Evolutionary conservation across 805 yeast species (phyloP).

Genomic region (Zygosaccharomyces lentus): DNA sequence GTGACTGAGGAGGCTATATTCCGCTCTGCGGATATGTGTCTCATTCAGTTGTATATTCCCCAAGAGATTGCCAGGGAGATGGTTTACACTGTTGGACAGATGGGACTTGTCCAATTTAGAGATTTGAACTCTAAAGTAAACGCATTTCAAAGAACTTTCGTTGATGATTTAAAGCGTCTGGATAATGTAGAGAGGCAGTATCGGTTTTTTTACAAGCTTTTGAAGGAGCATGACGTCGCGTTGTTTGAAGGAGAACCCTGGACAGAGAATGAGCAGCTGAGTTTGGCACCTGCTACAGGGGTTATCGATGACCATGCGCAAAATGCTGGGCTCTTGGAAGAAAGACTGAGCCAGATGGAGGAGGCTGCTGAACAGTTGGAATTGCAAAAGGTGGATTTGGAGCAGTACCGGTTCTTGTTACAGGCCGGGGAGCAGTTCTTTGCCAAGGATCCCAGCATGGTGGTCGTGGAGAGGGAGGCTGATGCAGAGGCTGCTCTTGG

Average conservation of each 20-base stretch:
- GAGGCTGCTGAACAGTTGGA: conserved; percentile 64
- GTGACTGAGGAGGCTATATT: conserved; percentile 35
- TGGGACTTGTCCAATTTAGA: conserved; percentile 81
- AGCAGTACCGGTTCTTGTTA: conserved; percentile 56
- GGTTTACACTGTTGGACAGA: conserved; percentile 79
- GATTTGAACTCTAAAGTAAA: conserved; percentile 79
- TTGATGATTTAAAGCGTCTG: conserved; percentile 74
- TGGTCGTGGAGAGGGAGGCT: conserved; percentile 3
- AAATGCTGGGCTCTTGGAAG: conserved; percentile 64
- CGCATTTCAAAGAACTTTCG: conserved; percentile 86
- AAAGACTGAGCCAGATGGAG: conserved; percentile 65
- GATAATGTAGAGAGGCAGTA: conserved; percentile 89
- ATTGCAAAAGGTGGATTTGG: conserved; percentile 50
- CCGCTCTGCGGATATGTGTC: conserved; percentile 95
- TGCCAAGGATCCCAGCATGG: conserved; percentile 18
- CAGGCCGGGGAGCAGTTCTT: conserved; percentile 49
- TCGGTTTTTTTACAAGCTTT: conserved; percentile 47
- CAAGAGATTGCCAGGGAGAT: conserved; percentile 85
- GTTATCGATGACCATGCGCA: conserved; percentile 69
- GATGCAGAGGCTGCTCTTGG: conserved; percentile 26
- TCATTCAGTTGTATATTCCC: conserved; percentile 87
- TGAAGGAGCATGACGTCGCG: conserved; percentile 46
- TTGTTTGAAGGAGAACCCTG: conserved; percentile 36
- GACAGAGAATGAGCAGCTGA: conserved; percentile 31
- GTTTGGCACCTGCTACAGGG: conserved; percentile 42